These are phyloP conservation scores for Rhizophagus clarus DNA, from an alignment of 192 early-diverging fungal genomes.

Conservation along the genomic window DNA sequence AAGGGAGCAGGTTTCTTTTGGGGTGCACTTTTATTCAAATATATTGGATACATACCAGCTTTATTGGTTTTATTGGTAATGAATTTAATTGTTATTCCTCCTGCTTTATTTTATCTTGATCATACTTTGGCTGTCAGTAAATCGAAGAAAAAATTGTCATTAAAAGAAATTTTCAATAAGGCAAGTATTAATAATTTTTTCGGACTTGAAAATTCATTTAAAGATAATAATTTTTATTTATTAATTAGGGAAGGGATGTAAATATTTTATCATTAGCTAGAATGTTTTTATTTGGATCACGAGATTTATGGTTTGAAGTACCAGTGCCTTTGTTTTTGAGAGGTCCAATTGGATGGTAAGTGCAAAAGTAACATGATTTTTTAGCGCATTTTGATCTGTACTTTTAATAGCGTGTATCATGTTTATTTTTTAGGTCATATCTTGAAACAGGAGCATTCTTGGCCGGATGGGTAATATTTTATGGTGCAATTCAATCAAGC, in stretches of 20 bases:
- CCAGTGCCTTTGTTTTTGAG: conserved; percentile 42
- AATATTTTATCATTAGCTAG: conserved; percentile 47
- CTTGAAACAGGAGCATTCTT: conserved; percentile 38
- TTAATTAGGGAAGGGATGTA: conserved; percentile 28
- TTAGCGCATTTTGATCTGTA: too few relatives aligned
- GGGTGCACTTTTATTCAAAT: conserved; percentile 42
- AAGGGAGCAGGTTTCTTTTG: conserved; percentile 52
- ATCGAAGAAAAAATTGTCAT: conserved; percentile 11
- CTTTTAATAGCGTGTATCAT: too few relatives aligned
- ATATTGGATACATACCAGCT: conserved; percentile 35
- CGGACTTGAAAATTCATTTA: too few relatives aligned
- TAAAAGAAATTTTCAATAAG: conserved; percentile 25
- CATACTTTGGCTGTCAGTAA: conserved; percentile 25
- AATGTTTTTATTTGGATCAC: conserved; percentile 49
- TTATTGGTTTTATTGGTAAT: conserved; percentile 39
- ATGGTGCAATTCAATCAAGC: conserved; percentile 46
- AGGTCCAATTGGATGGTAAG: conserved; percentile 38
- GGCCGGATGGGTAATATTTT: conserved; percentile 50
- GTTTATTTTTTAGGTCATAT: conserved; percentile 29
- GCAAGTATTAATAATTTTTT: neutral
- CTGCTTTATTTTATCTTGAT: conserved; percentile 30
- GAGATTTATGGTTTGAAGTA: conserved; percentile 52
- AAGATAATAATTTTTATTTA: neutral
- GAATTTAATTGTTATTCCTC: conserved; percentile 31
- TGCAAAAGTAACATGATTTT: too few relatives aligned